These are phyloP conservation scores for Paraconiothyrium sp. DNA, from an alignment of 2,329 filamentous ascomycete genomes.

Conservation along the genomic window DNA sequence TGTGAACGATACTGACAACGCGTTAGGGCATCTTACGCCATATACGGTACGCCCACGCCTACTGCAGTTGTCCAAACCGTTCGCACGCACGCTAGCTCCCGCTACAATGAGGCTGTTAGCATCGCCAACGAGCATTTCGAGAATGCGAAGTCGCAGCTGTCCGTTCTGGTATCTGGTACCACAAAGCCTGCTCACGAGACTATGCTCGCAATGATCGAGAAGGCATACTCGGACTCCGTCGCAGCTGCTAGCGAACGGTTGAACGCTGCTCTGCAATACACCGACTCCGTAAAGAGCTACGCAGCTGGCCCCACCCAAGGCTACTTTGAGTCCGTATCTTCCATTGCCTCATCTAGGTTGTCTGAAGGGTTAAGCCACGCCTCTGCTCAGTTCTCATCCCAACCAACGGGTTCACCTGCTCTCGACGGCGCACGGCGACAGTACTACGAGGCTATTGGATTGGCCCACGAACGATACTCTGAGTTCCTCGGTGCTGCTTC, in stretches of 20 bases:
- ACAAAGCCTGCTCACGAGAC: constrained; percentile 75
- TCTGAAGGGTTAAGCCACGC: constrained; percentile 76
- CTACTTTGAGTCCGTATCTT: constrained; percentile 66
- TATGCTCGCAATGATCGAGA: constrained; percentile 73
- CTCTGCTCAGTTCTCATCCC: constrained; percentile 74
- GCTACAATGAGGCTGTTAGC: constrained; percentile 72
- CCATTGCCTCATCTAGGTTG: constrained; percentile 75
- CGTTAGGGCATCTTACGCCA: constrained; percentile 62
- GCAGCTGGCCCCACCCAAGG: constrained; percentile 56
- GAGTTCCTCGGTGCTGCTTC: constrained; percentile 78
- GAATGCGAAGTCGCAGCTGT: constrained; percentile 73
- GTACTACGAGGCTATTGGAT: constrained; percentile 80
- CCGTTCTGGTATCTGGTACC: constrained; percentile 72
- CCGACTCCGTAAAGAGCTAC: constrained; percentile 51
- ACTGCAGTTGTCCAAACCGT: constrained; percentile 56
- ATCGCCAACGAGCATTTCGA: constrained; percentile 73
- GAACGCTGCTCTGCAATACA: constrained; percentile 62
- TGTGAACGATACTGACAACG: constrained; percentile 23
- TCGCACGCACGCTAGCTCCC: constrained; percentile 61
- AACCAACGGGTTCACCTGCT: constrained; percentile 62
- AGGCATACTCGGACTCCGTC: constrained; percentile 73
- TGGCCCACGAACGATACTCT: constrained; percentile 81
- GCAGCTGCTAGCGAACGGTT: constrained; percentile 69
- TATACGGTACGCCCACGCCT: constrained; percentile 62
- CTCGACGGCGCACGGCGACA: constrained; percentile 70